A percentile compares a stretch with the other conserved stretches of the same genome.
Evolutionary conservation across 2,329 filamentous ascomycete species (phyloP).

Genomic region (Botrytis paeoniae): DNA sequence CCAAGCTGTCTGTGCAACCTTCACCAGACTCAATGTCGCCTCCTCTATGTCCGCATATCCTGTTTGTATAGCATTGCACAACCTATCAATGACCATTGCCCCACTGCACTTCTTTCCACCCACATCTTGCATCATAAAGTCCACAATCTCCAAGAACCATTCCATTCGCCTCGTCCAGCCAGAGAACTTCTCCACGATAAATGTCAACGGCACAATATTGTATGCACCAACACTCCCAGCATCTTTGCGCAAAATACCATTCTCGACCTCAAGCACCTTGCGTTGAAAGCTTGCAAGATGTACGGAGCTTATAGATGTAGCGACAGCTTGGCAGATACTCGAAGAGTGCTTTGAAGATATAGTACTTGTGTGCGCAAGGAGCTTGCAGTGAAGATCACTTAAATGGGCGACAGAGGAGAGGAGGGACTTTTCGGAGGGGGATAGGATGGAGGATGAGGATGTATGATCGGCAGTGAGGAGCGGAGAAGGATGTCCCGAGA

Average conservation of each 20-base stretch:
- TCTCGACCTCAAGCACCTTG: constrained; percentile 82
- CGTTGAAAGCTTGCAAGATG: constrained; percentile 79
- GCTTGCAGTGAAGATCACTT: constrained; percentile 71
- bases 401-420: constrained; percentile 74
- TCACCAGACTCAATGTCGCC: constrained; percentile 69
- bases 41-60: constrained; percentile 85
- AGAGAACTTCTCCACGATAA: constrained; percentile 79
- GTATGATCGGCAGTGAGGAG: constrained; percentile 63
- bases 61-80: constrained; percentile 76
- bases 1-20: constrained; percentile 83
- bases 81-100: constrained; percentile 70
- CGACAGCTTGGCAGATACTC: constrained; percentile 82
- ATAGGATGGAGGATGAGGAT: constrained; percentile 51
- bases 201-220: constrained; percentile 87
- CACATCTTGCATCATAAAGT: constrained; percentile 58
- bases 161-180: constrained; percentile 80
- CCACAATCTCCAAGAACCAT: constrained; percentile 75
- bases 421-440: constrained; percentile 79
- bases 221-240: constrained; percentile 82
- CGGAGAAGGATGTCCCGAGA: constrained; percentile 89
- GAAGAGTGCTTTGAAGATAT: constrained; percentile 72
- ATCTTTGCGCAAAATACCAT: constrained; percentile 71
- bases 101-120: constrained; percentile 54
- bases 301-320: constrained; percentile 68
- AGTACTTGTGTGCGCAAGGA: constrained; percentile 63